phyloP scores from a whole-genome alignment of 129 eudicot genomes.

The Saussurea involucrata region DNA sequence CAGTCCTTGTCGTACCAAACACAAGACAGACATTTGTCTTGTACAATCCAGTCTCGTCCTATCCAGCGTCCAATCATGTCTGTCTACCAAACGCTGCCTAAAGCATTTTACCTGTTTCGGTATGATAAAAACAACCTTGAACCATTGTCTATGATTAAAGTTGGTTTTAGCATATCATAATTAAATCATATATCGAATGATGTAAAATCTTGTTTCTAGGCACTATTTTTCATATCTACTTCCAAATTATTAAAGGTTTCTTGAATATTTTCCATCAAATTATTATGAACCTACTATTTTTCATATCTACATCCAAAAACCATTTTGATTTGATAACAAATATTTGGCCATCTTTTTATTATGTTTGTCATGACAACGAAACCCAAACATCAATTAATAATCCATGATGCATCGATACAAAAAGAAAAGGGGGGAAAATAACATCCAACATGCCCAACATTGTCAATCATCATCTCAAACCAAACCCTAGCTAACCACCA shows the following conservation, averaged over 20 bases:
- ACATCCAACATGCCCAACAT: not conserved
- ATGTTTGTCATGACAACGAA: not conserved
- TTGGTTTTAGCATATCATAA: not conserved
- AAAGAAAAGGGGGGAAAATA: not conserved
- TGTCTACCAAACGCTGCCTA: too few species aligned
- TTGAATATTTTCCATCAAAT: not conserved
- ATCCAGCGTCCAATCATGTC: too few species aligned
- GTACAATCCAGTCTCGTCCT: too few species aligned
- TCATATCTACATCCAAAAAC: not conserved
- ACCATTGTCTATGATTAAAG: not conserved
- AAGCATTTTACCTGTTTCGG: too few species aligned
- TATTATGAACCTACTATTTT: not conserved
- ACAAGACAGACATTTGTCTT: too few species aligned
- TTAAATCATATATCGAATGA: not conserved
- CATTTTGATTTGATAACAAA: not conserved
- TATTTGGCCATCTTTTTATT: not conserved
- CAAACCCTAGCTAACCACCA: not conserved
- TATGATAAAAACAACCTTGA: not conserved
- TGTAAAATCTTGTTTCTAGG: not conserved
- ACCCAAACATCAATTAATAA: not conserved
- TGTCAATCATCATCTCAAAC: not conserved
- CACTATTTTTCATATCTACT: not conserved
- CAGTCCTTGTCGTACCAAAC: too few species aligned
- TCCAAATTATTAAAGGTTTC: too few species aligned
- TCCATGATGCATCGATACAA: not conserved